Evolutionary conservation across 139 green algal species (phyloP).

Genomic region (Zygnema cylindricum): DNA sequence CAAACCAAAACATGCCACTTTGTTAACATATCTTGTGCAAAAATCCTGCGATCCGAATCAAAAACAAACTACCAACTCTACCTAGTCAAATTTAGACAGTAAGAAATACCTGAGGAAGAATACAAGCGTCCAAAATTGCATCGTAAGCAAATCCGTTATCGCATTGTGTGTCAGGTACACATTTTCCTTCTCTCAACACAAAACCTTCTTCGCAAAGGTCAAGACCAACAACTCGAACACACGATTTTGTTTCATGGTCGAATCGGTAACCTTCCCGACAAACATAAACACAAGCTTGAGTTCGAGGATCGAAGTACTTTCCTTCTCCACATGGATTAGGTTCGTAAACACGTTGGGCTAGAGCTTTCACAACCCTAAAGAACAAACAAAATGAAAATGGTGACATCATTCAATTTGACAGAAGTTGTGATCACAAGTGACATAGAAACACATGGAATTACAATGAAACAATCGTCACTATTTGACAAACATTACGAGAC

Average conservation of each 20-base stretch:
- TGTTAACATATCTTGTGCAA: no score
- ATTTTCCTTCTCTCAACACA: constrained; percentile 27
- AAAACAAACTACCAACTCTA: no score
- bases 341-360: constrained; percentile 56
- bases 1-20: no score
- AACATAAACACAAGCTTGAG: constrained; percentile 58
- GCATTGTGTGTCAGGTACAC: constrained; percentile 2
- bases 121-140: constrained; percentile 22
- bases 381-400: not conserved
- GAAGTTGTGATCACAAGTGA: no score
- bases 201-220: constrained; percentile 23
- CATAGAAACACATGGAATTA: no score
- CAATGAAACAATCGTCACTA: no score
- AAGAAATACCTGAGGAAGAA: constrained; percentile 14
- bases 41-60: no score
- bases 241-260: constrained; percentile 38
- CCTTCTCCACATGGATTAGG: constrained; percentile 38
- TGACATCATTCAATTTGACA: no score
- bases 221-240: constrained; percentile 9
- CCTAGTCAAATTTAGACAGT: no score
- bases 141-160: constrained; percentile 28
- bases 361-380: constrained; percentile 38
- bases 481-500: no score
- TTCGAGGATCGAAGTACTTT: constrained; percentile 42
- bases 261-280: constrained; percentile 55